Conservation (phyloP, 2,329 filamentous ascomycete genomes). For the Penicillium freii region DNA sequence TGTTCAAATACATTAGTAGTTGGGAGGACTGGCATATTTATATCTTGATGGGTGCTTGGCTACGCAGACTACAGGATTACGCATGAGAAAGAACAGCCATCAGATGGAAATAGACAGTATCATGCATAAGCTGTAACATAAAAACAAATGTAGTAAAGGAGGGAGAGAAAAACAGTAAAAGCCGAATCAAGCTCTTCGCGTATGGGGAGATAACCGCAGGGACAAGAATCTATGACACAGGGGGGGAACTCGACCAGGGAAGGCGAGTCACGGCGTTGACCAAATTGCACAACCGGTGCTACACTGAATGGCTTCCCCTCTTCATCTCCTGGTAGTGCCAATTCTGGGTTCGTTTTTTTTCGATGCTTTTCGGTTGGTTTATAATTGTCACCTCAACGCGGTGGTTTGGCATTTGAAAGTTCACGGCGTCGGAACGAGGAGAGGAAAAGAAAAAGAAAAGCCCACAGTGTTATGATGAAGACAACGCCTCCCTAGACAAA, state of each 20-base stretch:
- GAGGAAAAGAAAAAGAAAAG: constrained; percentile 33
- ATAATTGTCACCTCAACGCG: constrained; percentile 20
- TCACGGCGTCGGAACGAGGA: constrained; percentile 20
- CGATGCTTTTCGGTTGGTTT: constrained; percentile 14
- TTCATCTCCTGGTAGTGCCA: background rate
- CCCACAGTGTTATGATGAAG: constrained; percentile 42
- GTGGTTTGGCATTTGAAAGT: constrained; percentile 26
- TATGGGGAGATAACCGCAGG: constrained; percentile 26
- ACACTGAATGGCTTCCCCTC: constrained; percentile 13
- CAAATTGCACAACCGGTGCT: constrained; percentile 14
- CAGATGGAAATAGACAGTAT: constrained; percentile 20
- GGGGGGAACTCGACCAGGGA: constrained; percentile 13
- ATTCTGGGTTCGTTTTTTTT: constrained; percentile 8
- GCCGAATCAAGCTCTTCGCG: constrained; percentile 23
- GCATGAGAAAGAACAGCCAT: background rate
- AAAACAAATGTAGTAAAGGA: constrained; percentile 21
- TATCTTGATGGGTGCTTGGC: background rate
- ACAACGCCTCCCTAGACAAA: constrained; percentile 47
- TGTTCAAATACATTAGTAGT: background rate
- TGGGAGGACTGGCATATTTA: background rate
- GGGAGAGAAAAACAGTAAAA: constrained; percentile 21
- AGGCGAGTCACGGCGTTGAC: constrained; percentile 14
- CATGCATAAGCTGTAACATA: constrained; percentile 38
- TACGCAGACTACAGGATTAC: background rate
- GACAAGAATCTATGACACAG: constrained; percentile 31